Percentiles rank a stretch among this genome's conserved stretches.
Evolutionary conservation across 805 yeast genomes (phyloP).

Genomic region (Jamesozyma spencerorum): DNA sequence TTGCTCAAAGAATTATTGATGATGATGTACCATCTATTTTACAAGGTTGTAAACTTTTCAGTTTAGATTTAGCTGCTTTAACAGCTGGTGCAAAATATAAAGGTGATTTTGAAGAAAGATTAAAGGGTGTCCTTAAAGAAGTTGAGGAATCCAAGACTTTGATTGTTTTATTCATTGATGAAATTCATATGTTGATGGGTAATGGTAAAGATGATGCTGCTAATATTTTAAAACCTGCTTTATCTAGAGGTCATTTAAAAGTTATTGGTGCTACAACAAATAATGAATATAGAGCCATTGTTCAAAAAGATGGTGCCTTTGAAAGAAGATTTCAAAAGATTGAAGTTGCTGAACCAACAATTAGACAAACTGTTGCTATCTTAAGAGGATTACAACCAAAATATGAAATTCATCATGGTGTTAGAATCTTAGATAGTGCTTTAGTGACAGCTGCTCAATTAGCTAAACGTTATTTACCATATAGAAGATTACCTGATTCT

Average conservation of each 20-base stretch:
- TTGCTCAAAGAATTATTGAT: slow-evolving; percentile 92
- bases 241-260: slow-evolving; percentile 92
- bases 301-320: slow-evolving; percentile 96
- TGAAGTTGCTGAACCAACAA: slow-evolving; percentile 89
- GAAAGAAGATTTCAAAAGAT: slow-evolving; percentile 97
- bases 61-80: slow-evolving; percentile 89
- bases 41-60: slow-evolving; percentile 70
- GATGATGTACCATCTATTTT: slow-evolving; percentile 89
- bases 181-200: slow-evolving; percentile 99
- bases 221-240: slow-evolving; percentile 89
- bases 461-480: slow-evolving; percentile 89
- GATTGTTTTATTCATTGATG: slow-evolving; percentile 90
- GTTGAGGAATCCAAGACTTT: slow-evolving; percentile 79
- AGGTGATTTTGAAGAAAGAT: slow-evolving; percentile 97
- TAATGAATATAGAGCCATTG: slow-evolving; percentile 83
- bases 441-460: slow-evolving; percentile 88
- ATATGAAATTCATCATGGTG: slow-evolving; percentile 96
- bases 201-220: slow-evolving; percentile 98
- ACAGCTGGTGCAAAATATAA: slow-evolving; percentile 98
- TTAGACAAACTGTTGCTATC: slow-evolving; percentile 89
- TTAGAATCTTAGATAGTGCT: slow-evolving; percentile 88
- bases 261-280: slow-evolving; percentile 98
- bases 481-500: slow-evolving; percentile 92
- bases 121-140: slow-evolving; percentile 92
- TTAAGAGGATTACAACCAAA: slow-evolving; percentile 91